Evolutionary conservation across 2,329 filamentous ascomycete genomes (phyloP).

Genomic region (Penicillium crustosum): DNA sequence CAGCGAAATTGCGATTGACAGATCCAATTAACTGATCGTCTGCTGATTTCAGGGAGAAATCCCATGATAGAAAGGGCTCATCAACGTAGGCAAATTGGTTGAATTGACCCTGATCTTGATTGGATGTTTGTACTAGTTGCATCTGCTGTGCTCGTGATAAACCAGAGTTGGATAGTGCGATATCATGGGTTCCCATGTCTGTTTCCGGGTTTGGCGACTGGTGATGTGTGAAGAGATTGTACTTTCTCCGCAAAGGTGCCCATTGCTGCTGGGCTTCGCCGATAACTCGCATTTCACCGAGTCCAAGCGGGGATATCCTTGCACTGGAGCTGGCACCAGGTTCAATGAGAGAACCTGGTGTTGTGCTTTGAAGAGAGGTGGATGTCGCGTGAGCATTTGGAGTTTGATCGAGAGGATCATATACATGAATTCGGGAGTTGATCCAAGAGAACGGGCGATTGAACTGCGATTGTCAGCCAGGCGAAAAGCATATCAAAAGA

Average conservation of each 20-base stretch:
- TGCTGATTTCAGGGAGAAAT: constrained; percentile 59
- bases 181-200: constrained; percentile 39
- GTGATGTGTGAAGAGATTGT: constrained; percentile 63
- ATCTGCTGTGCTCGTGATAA: constrained; percentile 52
- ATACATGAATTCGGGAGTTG: constrained; percentile 58
- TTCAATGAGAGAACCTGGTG: constrained; percentile 42
- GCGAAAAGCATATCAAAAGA: neutral
- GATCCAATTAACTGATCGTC: constrained; percentile 56
- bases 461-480: constrained; percentile 43
- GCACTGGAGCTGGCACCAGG: constrained; percentile 46
- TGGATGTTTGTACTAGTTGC: constrained; percentile 35
- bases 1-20: constrained; percentile 63
- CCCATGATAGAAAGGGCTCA: constrained; percentile 64
- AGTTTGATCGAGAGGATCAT: constrained; percentile 50
- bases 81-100: constrained; percentile 63
- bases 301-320: constrained; percentile 54
- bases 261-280: constrained; percentile 65
- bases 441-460: constrained; percentile 65
- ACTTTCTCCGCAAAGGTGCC: constrained; percentile 62
- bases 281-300: constrained; percentile 61
- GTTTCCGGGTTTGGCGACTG: constrained; percentile 40
- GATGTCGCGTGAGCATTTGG: constrained; percentile 39
- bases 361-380: constrained; percentile 47
- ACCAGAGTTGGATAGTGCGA: constrained; percentile 47
- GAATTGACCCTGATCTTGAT: constrained; percentile 47